Base-by-base conservation (phyloP, 306 rosid genomes). In the Cyclanthera cordifolia region DNA sequence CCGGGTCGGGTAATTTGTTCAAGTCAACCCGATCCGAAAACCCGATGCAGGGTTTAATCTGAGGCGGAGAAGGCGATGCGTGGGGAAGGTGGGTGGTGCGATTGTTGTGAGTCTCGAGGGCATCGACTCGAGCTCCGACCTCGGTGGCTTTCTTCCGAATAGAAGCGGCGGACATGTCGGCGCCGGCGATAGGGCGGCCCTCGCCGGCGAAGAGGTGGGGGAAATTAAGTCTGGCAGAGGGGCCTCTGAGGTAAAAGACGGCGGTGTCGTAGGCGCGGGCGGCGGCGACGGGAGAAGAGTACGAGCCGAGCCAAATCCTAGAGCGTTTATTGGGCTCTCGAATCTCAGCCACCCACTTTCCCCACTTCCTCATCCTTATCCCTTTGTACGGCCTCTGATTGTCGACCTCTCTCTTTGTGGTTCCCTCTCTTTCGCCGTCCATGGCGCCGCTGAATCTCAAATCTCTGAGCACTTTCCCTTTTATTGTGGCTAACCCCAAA, bases 281-380 rank as follows among this genome's bases (percentile, higher is more conserved):
- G 27, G 99, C 99, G 43, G 99, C 99, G 5, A 94, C 80, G 0
- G 99, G 91, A 1, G 99, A 88, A 10, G 97, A 86, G 79, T 94
- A 94, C 0, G 99, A 94, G 56, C 99, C 99, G 14, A 94, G 87
- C 99, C 99, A 94, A 80, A 94, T 90, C 81, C 99, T 50, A 0
- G 99, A 94, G 10, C 99, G 96, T 76, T 94, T 94, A 65, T 88
- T 94, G 17, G 99, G 99, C 64, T 94, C 99, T 27, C 99, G 76
- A 80, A 94, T 94, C 85, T 94, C 99, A 28, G 97, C 99, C 56
- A 94, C 99, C 99, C 99, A 94, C 76, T 94, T 94, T 0, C 99
- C 99, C 99, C 99, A 94, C 91, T 94, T 94, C 58, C 99, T 83
- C 99, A 94, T 94, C 86, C 99, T 77, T 68, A 94, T 94, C 82